A percentile compares a stretch with the other conserved stretches of the same genome.
Conservation (phyloP, 2,329 filamentous ascomycete species). For the Tolypocladium tundrense region DNA sequence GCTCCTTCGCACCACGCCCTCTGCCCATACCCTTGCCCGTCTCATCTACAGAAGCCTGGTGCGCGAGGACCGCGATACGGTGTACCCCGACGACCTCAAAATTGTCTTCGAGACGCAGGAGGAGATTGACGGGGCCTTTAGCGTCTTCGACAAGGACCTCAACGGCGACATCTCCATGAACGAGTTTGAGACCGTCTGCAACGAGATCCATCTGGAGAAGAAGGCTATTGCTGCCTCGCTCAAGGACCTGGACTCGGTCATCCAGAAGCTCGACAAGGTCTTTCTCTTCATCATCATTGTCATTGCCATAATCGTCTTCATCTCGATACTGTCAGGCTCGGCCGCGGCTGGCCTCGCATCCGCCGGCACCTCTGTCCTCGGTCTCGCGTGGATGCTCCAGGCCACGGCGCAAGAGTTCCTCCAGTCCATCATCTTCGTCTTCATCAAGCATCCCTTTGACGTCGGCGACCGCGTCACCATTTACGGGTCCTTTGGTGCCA, state of each 20-base stretch:
- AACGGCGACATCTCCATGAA: conserved; percentile 96
- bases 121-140: conserved; percentile 80
- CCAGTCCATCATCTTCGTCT: conserved; percentile 89
- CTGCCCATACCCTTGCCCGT: conserved; percentile 75
- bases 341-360: conserved; percentile 88
- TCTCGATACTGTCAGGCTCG: conserved; percentile 81
- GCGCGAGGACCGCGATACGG: conserved; percentile 62
- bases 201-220: conserved; percentile 87
- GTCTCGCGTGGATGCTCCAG: conserved; percentile 85
- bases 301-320: conserved; percentile 74
- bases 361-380: conserved; percentile 76
- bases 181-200: conserved; percentile 84
- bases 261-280: conserved; percentile 79
- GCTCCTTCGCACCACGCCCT: conserved; percentile 59
- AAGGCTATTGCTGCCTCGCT: conserved; percentile 92
- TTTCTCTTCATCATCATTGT: conserved; percentile 79
- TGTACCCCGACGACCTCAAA: conserved; percentile 68
- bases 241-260: conserved; percentile 90
- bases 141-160: conserved; percentile 91
- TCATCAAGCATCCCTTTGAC: conserved; percentile 95
- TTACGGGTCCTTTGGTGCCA: conserved; percentile 79
- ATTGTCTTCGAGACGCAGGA: conserved; percentile 72
- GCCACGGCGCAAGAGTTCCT: conserved; percentile 90
- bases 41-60: conserved; percentile 82
- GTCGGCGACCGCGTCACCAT: conserved; percentile 88